Base-by-base conservation (phyloP, 2,329 filamentous ascomycete genomes). In the Aspergillus pseudoviridinutans region DNA sequence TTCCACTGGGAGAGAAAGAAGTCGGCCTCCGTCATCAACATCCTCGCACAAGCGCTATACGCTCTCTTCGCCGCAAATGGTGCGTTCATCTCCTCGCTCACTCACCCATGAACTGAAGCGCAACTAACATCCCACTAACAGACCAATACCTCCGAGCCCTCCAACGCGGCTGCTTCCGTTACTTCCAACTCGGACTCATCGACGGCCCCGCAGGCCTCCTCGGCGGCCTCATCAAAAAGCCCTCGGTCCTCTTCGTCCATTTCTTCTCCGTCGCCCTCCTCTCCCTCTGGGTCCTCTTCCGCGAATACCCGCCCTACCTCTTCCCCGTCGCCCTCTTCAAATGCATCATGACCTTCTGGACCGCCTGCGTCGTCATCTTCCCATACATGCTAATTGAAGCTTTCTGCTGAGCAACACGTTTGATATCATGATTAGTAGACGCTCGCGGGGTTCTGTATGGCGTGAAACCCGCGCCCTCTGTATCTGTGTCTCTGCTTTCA, bases 31-130 rank as follows among this genome's bases (percentile, higher is more conserved):
- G 92, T 96, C 65, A 94, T 99, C 81, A 99, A 99, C 76, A 96
- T 97, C 66, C 86, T 99, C n/a, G 93, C 94, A 1, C 90, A 94
- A 80, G 92, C 94, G 0, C 83, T 99, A 1, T 99, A 99, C 78
- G 81, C 84, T 32, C 84, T 99, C 12, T 99, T 97, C 72, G 91
- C 93, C 17, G 94, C 93, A 53, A 82, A 95, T 71, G 82, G 81
- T 81, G 71, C 53, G 72, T 60, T 10, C 42, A 41, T 14, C 46
- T 44, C 25, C 24, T 12, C 25, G 14, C 20, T 44, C 27, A 44
- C 38, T 25, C 38, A 38, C 32, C 35, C 29, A 22, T 51, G 41
- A 38, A 50, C 57, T 64, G 49, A 66, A 55, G 14, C 10, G 7
- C 14, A 25, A 25, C 24, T 49, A 27, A 49, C 28, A 6, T 27